These are phyloP conservation scores for Ophiostoma ips DNA, from an alignment of 2,329 filamentous ascomycete species.

Conservation along the genomic window DNA sequence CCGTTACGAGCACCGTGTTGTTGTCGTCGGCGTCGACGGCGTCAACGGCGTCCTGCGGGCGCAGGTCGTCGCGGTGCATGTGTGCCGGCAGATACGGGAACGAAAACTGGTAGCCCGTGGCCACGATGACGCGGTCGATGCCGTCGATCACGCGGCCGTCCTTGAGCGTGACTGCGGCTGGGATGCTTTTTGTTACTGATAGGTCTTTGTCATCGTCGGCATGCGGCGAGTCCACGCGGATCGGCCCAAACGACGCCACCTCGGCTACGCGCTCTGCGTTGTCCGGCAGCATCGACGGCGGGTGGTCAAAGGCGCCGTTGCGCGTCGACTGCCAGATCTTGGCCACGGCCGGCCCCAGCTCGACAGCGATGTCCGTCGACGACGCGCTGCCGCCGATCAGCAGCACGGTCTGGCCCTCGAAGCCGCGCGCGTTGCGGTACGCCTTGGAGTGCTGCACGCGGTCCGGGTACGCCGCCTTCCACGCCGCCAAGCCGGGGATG, in stretches of 20 bases:
- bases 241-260: constrained; percentile 29
- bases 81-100: constrained; percentile 41
- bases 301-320: constrained; percentile 45
- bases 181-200: constrained; percentile 25
- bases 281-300: constrained; percentile 36
- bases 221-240: constrained; percentile 2
- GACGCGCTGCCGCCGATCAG: constrained; percentile 39
- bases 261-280: constrained; percentile 38
- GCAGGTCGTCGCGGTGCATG: constrained; percentile 26
- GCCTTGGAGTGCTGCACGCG: constrained; percentile 55
- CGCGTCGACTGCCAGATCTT: constrained; percentile 39
- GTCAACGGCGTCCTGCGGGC: constrained; percentile 25
- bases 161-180: constrained; percentile 35
- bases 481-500: constrained; percentile 42
- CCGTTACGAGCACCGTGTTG: constrained; percentile 17
- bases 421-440: constrained; percentile 43
- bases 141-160: constrained; percentile 37
- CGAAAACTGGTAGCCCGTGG: constrained; percentile 43
- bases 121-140: constrained; percentile 49
- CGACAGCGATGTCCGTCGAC: constrained; percentile 27
- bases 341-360: constrained; percentile 24
- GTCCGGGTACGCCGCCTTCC: constrained; percentile 38
- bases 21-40: constrained; percentile 29
- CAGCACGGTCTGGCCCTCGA: constrained; percentile 22
- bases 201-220: constrained; percentile 3